Base-by-base conservation (phyloP, 2,329 filamentous ascomycete genomes). In the Cytospora leucostoma region DNA sequence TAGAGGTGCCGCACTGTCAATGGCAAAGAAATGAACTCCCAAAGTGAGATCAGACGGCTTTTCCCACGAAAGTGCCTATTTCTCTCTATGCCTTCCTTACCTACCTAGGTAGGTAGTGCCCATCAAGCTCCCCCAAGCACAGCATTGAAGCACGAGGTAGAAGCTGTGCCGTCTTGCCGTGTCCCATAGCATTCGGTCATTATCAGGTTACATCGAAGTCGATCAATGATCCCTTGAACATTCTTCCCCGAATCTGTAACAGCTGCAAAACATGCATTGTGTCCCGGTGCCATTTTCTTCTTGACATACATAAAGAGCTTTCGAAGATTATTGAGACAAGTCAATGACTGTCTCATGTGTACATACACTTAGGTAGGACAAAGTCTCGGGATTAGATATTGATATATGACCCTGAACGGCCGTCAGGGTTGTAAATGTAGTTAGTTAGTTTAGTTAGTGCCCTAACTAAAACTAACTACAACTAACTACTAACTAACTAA, bases 251-350 rank as follows among this genome's bases (percentile, higher is more conserved):
- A 21, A 55, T 11, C 54, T 33, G 40, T 35, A 15, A 4, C 34
- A 19, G 19, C 34, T 21, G 2, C 35, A 17, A 27, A 27, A 53
- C 33, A 33, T 40, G 19, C 17, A 38, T 35, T 10, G 34, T 11
- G 12, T 63, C 64, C 61, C 68, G 65, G 52, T 27, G 68, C 79
- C 72, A 80, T 51, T 75, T 71, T 63, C 72, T 73, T 66, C 71
- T 71, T 67, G 19, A 19, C 32, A n/a, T 52, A 7, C 40, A 38
- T 56, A 51, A 51, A 40, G 21, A 19, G 21, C 11, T 12, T 11
- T 27, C 40, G 15, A 11, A n/a, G 12, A n/a, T 6, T n/a, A 19
- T 17, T 44, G 49, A 59, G 37, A 59, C 49, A 53, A 13, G 1
- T 17, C 33, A 15, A 19, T 19, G 7, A 8, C 35, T 17, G 49